Conservation (phyloP, 805 yeast species). For the Sugiyamaella floridensis region DNA sequence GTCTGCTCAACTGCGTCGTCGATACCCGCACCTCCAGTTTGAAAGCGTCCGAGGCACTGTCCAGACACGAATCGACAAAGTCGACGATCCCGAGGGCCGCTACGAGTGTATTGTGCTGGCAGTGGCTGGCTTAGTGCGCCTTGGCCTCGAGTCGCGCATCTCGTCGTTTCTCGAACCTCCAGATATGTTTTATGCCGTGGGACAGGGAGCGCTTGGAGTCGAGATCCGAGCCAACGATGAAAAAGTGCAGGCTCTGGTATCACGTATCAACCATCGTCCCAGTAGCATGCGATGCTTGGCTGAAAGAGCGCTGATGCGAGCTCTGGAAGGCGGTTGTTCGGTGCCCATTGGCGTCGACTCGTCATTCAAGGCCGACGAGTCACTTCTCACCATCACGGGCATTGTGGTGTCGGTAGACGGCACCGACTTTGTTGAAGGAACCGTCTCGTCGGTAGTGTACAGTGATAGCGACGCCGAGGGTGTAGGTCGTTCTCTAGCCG, state of each 20-base stretch:
- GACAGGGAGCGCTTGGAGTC: conserved; percentile 96
- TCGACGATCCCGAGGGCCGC: conserved; percentile 62
- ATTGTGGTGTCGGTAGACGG: conserved; percentile 87
- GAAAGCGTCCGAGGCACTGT: conserved; percentile 82
- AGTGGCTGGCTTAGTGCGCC: conserved; percentile 80
- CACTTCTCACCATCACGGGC: conserved; percentile 50
- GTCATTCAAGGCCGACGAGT: conserved; percentile 41
- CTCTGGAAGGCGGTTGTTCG: conserved; percentile 95
- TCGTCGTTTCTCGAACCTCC: conserved; percentile 62
- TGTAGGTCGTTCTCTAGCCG: conserved; percentile 67
- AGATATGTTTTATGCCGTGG: conserved; percentile 91
- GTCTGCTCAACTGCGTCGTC: conserved; percentile 78
- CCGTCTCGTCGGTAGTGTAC: conserved; percentile 35
- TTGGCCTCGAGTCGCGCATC: conserved; percentile 68
- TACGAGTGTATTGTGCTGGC: conserved; percentile 79
- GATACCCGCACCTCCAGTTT: conserved; percentile 68
- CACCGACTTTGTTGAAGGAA: conserved; percentile 54
- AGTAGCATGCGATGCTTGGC: conserved; percentile 75
- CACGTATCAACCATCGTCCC: conserved; percentile 52
- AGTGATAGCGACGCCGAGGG: conserved; percentile 54
- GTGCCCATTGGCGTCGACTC: conserved; percentile 92
- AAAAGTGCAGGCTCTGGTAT: conserved; percentile 51
- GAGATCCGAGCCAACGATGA: conserved; percentile 74
- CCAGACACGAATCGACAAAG: conserved; percentile 71
- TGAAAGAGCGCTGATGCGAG: conserved; percentile 79